phyloP scores from a whole-genome alignment of 2,329 filamentous ascomycete species.

The Beauveria varroae region DNA sequence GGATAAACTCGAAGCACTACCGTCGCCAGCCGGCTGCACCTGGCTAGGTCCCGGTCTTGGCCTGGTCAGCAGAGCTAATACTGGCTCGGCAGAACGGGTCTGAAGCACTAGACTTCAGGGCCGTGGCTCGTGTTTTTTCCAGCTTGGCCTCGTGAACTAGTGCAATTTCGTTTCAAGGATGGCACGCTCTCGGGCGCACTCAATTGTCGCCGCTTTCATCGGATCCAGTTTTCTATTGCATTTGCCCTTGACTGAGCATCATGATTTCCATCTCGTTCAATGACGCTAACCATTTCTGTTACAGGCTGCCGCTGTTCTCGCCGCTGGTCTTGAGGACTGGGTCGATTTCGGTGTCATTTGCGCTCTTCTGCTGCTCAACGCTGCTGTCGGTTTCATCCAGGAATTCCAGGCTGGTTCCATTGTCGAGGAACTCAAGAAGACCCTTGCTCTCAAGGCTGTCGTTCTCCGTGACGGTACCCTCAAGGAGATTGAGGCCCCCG shows the following conservation, averaged over 20 bases:
- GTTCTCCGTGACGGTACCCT: slow-evolving; percentile 73
- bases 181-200: background rate
- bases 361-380: slow-evolving; percentile 75
- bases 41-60: background rate
- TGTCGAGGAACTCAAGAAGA: slow-evolving; percentile 87
- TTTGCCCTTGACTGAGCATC: background rate
- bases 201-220: background rate
- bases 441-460: slow-evolving; percentile 77
- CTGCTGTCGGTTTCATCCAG: slow-evolving; percentile 77
- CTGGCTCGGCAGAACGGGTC: background rate
- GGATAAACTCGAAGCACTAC: slow-evolving; percentile 8
- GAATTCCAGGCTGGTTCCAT: slow-evolving; percentile 87
- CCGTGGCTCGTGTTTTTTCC: background rate
- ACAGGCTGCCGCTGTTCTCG: slow-evolving; percentile 67
- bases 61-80: background rate
- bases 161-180: slow-evolving; percentile 3
- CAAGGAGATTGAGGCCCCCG: slow-evolving; percentile 71
- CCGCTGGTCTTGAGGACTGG: slow-evolving; percentile 80
- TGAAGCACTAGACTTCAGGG: background rate
- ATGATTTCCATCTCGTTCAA: background rate
- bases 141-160: background rate
- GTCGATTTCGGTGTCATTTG: slow-evolving; percentile 91
- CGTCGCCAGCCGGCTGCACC: background rate
- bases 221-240: slow-evolving; percentile 6
- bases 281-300: slow-evolving; percentile 19